Evolutionary conservation across 768 basidiomycete genomes (phyloP).

Genomic region (Lactarius akahatsu): DNA sequence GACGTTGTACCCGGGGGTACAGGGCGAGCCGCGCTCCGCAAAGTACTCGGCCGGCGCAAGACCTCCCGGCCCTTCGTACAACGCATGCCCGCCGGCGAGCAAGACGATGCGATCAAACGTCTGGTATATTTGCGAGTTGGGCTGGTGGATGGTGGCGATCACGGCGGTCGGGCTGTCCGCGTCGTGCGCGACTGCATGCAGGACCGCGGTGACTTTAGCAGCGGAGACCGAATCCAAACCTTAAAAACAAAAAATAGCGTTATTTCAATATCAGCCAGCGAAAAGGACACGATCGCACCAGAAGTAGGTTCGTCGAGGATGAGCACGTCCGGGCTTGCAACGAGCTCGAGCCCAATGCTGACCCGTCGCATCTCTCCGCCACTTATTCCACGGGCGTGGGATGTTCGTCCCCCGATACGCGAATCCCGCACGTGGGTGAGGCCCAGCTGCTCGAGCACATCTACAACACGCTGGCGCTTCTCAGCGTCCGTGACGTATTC

Average conservation of each 20-base stretch:
- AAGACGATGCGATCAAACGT: constrained; percentile 61
- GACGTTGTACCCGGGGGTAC: constrained; percentile 82
- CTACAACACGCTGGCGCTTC: constrained; percentile 64
- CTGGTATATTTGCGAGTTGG: constrained; percentile 56
- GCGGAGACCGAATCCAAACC: constrained; percentile 35
- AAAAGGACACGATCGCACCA: constrained; percentile 46
- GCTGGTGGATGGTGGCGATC: constrained; percentile 69
- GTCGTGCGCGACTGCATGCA: constrained; percentile 66
- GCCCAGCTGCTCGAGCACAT: constrained; percentile 76
- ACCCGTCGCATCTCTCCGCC: constrained; percentile 68
- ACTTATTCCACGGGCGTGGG: constrained; percentile 59
- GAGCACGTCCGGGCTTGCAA: constrained; percentile 58
- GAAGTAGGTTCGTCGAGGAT: constrained; percentile 64
- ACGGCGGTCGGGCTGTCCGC: constrained; percentile 63
- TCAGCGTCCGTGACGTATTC: constrained; percentile 62
- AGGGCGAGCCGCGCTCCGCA: constrained; percentile 43
- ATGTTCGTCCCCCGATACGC: constrained; percentile 69
- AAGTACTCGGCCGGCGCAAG: constrained; percentile 71
- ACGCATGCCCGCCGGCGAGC: constrained; percentile 50
- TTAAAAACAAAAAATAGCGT: constrained; percentile 34
- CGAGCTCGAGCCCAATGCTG: constrained; percentile 58
- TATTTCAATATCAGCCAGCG: constrained; percentile 20
- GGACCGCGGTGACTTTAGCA: constrained; percentile 44
- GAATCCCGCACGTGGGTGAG: constrained; percentile 66
- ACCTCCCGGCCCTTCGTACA: constrained; percentile 54